Percentiles rank a stretch among this genome's conserved stretches.
Conservation (phyloP, 257 asterid species). For the Capsicum baccatum region DNA sequence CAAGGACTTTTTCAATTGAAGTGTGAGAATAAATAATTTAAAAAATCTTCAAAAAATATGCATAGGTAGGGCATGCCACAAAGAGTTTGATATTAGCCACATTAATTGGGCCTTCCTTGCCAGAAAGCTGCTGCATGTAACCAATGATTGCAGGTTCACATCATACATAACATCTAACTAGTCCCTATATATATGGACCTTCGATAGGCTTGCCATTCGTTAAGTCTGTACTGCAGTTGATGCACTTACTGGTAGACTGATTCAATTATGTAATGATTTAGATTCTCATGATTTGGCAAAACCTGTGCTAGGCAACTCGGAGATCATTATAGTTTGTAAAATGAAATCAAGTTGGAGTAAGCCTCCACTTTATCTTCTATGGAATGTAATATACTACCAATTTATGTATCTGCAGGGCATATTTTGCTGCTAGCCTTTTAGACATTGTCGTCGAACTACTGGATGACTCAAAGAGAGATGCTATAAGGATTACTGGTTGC, state of each 20-base stretch:
- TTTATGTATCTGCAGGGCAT: slow-evolving; percentile 70
- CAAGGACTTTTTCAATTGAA: no score
- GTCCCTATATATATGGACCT: neutral
- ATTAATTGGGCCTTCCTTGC: neutral
- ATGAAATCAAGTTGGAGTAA: neutral
- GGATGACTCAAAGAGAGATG: slow-evolving; percentile 71
- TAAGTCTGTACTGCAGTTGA: neutral
- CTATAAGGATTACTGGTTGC: slow-evolving; percentile 70
- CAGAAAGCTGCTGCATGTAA: neutral
- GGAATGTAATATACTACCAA: slow-evolving; percentile 29
- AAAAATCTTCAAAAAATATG: neutral
- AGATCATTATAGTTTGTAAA: neutral
- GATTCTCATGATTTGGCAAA: neutral
- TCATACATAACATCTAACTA: slow-evolving; percentile 1
- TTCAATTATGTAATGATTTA: neutral
- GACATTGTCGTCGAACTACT: slow-evolving; percentile 72
- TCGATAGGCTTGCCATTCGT: neutral
- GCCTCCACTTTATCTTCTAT: neutral
- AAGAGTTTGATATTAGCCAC: neutral
- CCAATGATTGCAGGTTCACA: neutral
- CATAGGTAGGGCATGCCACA: neutral
- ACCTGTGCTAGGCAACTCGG: neutral
- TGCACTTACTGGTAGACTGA: neutral
- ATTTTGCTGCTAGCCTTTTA: slow-evolving; percentile 72
- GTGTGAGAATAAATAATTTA: neutral